phyloP scores from a whole-genome alignment of 257 asterid species.

The Ophiorrhiza pumila region DNA sequence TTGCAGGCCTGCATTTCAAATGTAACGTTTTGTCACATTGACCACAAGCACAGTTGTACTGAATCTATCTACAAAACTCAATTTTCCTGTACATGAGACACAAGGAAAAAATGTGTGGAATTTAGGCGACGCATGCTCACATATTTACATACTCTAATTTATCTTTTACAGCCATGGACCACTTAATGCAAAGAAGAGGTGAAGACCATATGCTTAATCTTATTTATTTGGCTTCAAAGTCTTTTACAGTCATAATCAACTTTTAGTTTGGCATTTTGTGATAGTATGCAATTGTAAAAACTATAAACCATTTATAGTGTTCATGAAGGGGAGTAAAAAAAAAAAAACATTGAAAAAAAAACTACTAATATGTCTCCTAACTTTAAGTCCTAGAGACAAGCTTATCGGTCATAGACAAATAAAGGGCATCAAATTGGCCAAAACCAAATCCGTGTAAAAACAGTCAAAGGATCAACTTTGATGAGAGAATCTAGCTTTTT shows the following conservation, averaged over 20 bases:
- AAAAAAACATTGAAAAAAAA: background rate
- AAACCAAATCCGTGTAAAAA: background rate
- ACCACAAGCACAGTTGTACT: background rate
- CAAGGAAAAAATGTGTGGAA: background rate
- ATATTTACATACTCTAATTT: background rate
- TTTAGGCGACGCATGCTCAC: background rate
- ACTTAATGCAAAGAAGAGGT: background rate
- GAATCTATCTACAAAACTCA: background rate
- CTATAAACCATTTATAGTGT: no score
- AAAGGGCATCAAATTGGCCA: slow-evolving; percentile 3
- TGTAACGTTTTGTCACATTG: background rate
- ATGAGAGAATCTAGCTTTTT: slow-evolving; percentile 1
- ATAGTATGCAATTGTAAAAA: background rate
- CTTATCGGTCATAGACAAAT: background rate
- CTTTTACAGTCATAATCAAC: background rate
- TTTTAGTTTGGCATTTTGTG: background rate
- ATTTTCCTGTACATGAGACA: background rate
- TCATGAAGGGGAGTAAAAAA: background rate
- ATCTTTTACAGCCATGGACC: background rate
- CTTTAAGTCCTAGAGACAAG: background rate
- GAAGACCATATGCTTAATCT: background rate
- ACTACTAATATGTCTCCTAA: background rate
- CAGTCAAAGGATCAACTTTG: slow-evolving; percentile 3
- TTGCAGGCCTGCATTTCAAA: slow-evolving; percentile 69
- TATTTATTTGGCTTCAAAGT: background rate